These are phyloP conservation scores for Erysimum cheiri DNA, from an alignment of 441 rosid genomes.

Conservation along the genomic window DNA sequence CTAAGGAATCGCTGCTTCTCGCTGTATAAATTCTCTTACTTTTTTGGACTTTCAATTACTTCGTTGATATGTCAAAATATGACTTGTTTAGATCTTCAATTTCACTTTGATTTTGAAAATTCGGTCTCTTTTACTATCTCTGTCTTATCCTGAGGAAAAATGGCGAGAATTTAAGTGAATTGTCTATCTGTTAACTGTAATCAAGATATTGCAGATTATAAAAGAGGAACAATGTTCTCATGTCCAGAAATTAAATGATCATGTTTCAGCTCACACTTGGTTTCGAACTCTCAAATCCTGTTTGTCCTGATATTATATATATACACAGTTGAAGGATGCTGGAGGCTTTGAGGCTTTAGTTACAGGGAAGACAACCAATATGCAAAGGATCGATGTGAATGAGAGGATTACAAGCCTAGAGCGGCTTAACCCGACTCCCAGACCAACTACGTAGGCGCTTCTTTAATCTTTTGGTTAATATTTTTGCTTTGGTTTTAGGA, in stretches of 20 bases:
- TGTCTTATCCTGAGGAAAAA: background rate
- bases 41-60: background rate
- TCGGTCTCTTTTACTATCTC: constrained; percentile 4
- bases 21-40: constrained; percentile 57
- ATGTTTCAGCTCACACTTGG: constrained; percentile 2
- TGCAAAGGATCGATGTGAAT: constrained; percentile 88
- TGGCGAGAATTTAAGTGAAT: background rate
- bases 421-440: constrained; percentile 85
- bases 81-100: constrained; percentile 8
- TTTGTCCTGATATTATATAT: background rate
- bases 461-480: constrained; percentile 10
- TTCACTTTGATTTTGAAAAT: background rate
- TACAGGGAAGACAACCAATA: constrained; percentile 66
- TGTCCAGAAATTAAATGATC: constrained; percentile 6
- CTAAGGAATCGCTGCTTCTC: constrained; percentile 88
- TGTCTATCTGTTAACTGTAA: background rate
- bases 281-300: too few species aligned
- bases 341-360: constrained; percentile 85
- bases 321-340: constrained; percentile 73
- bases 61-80: background rate
- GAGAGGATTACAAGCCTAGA: constrained; percentile 84
- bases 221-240: background rate
- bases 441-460: constrained; percentile 88
- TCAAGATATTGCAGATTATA: background rate
- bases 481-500: constrained; percentile 7